A percentile compares a stretch with the other conserved stretches of the same genome.
phyloP scores from a whole-genome alignment of 768 basidiomycete species.

The Bullera alba region DNA sequence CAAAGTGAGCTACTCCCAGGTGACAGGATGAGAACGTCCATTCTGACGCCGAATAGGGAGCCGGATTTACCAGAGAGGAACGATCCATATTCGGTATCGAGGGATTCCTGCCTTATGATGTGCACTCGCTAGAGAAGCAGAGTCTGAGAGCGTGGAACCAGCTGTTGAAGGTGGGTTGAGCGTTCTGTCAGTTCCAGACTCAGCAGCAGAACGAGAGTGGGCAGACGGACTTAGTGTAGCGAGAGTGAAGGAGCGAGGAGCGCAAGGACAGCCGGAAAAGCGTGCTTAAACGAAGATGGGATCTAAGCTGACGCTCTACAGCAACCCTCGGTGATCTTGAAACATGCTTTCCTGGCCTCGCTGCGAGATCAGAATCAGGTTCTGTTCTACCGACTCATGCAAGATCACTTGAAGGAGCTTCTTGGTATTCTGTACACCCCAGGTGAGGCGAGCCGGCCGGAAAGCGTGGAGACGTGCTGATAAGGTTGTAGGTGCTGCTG shows the following conservation, averaged over 20 bases:
- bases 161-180: constrained; percentile 33
- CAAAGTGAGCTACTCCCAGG: constrained; percentile 14
- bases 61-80: constrained; percentile 65
- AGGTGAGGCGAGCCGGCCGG: constrained; percentile 49
- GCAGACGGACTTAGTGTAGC: too few relatives aligned
- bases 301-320: constrained; percentile 17
- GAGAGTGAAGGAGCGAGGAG: too few relatives aligned
- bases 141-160: constrained; percentile 66
- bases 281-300: too few relatives aligned
- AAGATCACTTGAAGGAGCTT: constrained; percentile 59
- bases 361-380: constrained; percentile 52
- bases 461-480: background rate
- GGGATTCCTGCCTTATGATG: constrained; percentile 49
- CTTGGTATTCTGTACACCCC: constrained; percentile 75
- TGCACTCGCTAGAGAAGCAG: constrained; percentile 47
- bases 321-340: constrained; percentile 52
- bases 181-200: too few relatives aligned
- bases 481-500: constrained; percentile 49
- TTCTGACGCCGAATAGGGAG: constrained; percentile 51
- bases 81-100: constrained; percentile 59
- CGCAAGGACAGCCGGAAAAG: too few relatives aligned
- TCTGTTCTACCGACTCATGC: constrained; percentile 65
- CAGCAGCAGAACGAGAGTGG: too few relatives aligned
- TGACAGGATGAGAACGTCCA: background rate
- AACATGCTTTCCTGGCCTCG: constrained; percentile 61